Conservation (phyloP, 2,329 filamentous ascomycete species). For the Thielaviopsis euricoi region DNA sequence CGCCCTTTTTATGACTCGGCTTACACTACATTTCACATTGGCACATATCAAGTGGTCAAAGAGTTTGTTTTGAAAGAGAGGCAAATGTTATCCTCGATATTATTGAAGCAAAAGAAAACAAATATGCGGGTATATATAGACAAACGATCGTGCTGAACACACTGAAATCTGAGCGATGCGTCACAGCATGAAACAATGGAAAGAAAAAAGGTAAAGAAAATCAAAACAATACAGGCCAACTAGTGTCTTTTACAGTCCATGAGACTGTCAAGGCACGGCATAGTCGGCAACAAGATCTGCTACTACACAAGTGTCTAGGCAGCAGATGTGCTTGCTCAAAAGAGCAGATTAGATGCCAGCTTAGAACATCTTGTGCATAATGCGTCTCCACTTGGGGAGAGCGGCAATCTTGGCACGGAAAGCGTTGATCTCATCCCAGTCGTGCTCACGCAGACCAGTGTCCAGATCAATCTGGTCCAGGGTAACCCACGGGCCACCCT, state of each 20-base stretch:
- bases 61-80: neutral
- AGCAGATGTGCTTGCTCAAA: neutral
- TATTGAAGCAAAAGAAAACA: neutral
- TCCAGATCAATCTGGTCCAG: conserved; percentile 50
- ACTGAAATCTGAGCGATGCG: neutral
- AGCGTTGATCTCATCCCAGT: conserved; percentile 47
- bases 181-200: neutral
- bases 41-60: too few relatives aligned
- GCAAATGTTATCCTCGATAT: neutral
- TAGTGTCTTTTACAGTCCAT: neutral
- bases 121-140: neutral
- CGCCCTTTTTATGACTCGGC: too few relatives aligned
- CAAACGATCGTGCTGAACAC: neutral
- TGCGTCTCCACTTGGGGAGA: conserved; percentile 34
- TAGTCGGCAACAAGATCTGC: neutral
- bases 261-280: neutral
- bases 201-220: neutral
- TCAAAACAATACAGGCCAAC: neutral
- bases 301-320: too few relatives aligned
- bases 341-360: neutral
- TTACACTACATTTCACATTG: too few relatives aligned
- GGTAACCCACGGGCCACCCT: conserved; percentile 42
- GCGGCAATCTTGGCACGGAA: conserved; percentile 31
- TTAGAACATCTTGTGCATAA: conserved; percentile 24
- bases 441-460: conserved; percentile 43